phyloP scores from a whole-genome alignment of 768 basidiomycete genomes.

The Cytidiella melzeri region DNA sequence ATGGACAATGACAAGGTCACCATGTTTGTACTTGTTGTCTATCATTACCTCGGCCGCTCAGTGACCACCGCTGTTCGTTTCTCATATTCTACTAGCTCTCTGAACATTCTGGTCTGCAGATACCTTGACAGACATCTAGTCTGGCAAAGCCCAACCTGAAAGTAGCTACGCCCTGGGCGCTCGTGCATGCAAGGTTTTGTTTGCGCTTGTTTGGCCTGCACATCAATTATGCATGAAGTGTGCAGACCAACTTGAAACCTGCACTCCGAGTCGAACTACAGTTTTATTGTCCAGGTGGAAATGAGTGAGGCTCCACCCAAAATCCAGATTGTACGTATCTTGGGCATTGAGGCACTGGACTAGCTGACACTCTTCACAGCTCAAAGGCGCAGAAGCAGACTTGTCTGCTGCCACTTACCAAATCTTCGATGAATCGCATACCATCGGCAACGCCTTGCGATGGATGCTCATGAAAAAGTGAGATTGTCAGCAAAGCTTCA shows the following conservation, averaged over 20 bases:
- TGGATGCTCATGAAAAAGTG: slow-evolving; percentile 99
- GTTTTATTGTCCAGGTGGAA: slow-evolving; percentile 4
- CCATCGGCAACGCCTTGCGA: slow-evolving; percentile 87
- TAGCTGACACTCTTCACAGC: slow-evolving; percentile 35
- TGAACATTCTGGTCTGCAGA: too few species aligned
- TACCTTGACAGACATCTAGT: too few species aligned
- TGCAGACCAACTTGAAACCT: too few species aligned
- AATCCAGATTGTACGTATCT: slow-evolving; percentile 19
- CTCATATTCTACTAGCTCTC: too few species aligned
- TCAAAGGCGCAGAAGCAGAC: slow-evolving; percentile 77
- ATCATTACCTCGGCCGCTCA: neutral
- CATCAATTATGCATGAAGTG: too few species aligned
- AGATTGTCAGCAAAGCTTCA: too few species aligned
- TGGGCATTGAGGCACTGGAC: neutral
- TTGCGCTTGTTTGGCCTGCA: too few species aligned
- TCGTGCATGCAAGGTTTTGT: too few species aligned
- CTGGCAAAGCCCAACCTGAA: too few species aligned
- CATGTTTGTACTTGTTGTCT: neutral
- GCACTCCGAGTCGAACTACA: too few species aligned
- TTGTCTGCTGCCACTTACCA: slow-evolving; percentile 88
- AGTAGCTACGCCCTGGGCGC: too few species aligned
- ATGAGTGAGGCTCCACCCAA: slow-evolving; percentile 20
- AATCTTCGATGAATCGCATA: slow-evolving; percentile 91
- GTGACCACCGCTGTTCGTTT: too few species aligned
- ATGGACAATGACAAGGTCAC: neutral